Evolutionary conservation across 306 rosid genomes (phyloP).

Genomic region (Canavalia gladiata): DNA sequence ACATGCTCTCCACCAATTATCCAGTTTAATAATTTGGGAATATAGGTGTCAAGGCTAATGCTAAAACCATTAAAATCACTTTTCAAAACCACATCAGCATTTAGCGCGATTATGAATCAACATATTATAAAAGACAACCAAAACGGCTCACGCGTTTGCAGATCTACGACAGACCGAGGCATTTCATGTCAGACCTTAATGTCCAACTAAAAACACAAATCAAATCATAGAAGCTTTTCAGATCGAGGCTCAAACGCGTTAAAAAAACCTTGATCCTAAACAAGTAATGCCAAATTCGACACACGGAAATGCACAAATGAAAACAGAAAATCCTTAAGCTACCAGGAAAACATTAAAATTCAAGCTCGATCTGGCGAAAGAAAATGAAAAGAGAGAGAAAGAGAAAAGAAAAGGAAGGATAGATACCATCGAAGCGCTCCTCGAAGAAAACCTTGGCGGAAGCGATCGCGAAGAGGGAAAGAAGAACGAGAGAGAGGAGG

Average conservation of each 20-base stretch:
- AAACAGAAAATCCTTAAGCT: slow-evolving; percentile 38
- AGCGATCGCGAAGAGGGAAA: slow-evolving; percentile 69
- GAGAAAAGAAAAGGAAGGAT: not conserved
- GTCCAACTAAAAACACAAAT: slow-evolving; percentile 14
- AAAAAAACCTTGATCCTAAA: slow-evolving; percentile 47
- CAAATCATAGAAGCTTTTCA: slow-evolving; percentile 23
- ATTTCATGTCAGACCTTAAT: not conserved
- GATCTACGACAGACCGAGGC: slow-evolving; percentile 59
- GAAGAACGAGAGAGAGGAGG: slow-evolving; percentile 61
- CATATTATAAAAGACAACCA: not conserved
- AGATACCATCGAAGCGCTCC: slow-evolving; percentile 89
- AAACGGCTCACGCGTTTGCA: not conserved
- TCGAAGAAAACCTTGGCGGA: slow-evolving; percentile 93
- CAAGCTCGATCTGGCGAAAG: slow-evolving; percentile 24
- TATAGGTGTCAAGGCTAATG: not conserved
- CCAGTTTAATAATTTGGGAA: not conserved
- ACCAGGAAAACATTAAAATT: slow-evolving; percentile 17
- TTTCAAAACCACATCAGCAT: not conserved
- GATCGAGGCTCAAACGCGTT: slow-evolving; percentile 53
- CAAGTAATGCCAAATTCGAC: slow-evolving; percentile 18
- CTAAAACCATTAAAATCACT: slow-evolving; percentile 17
- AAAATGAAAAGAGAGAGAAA: not conserved
- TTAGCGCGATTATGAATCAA: slow-evolving; percentile 14
- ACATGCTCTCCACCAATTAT: not conserved
- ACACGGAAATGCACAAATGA: not conserved